Evolutionary conservation across 2,329 filamentous ascomycete genomes (phyloP).

Genomic region (Blastomyces emzantsi): DNA sequence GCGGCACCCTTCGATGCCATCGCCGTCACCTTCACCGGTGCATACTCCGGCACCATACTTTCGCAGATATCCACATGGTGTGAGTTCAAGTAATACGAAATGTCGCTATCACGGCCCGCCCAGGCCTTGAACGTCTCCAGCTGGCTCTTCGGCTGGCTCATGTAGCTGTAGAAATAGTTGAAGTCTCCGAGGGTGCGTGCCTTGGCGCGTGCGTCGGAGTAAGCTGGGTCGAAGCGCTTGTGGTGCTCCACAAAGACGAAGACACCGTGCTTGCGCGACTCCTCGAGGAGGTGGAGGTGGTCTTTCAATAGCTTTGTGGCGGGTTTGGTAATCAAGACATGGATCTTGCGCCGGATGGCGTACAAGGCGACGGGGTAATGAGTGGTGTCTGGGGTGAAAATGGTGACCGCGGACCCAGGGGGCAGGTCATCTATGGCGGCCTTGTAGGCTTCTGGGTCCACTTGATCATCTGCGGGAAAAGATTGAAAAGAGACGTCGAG

Average conservation of each 20-base stretch:
- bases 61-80: slow-evolving; percentile 92
- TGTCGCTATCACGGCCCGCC: slow-evolving; percentile 86
- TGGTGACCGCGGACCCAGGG: slow-evolving; percentile 81
- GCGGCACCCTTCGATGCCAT: slow-evolving; percentile 74
- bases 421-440: slow-evolving; percentile 73
- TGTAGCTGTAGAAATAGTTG: slow-evolving; percentile 98
- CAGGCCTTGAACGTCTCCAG: slow-evolving; percentile 91
- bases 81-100: slow-evolving; percentile 91
- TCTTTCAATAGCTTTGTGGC: slow-evolving; percentile 76
- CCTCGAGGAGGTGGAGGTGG: slow-evolving; percentile 66
- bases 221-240: slow-evolving; percentile 91
- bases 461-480: slow-evolving; percentile 63
- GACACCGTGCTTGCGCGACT: slow-evolving; percentile 63
- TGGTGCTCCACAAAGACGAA: slow-evolving; percentile 94
- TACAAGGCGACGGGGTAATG: slow-evolving; percentile 90
- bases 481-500: slow-evolving; percentile 81
- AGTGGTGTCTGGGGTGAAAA: slow-evolving; percentile 90
- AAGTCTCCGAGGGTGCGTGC: slow-evolving; percentile 77
- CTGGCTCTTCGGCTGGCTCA: slow-evolving; percentile 86
- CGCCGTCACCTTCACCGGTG: slow-evolving; percentile 69
- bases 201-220: slow-evolving; percentile 74
- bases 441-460: slow-evolving; percentile 78
- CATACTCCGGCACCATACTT: slow-evolving; percentile 77
- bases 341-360: slow-evolving; percentile 76
- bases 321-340: slow-evolving; percentile 90